These are phyloP conservation scores for Quercus bicolor DNA, from an alignment of 306 rosid genomes.

Conservation along the genomic window DNA sequence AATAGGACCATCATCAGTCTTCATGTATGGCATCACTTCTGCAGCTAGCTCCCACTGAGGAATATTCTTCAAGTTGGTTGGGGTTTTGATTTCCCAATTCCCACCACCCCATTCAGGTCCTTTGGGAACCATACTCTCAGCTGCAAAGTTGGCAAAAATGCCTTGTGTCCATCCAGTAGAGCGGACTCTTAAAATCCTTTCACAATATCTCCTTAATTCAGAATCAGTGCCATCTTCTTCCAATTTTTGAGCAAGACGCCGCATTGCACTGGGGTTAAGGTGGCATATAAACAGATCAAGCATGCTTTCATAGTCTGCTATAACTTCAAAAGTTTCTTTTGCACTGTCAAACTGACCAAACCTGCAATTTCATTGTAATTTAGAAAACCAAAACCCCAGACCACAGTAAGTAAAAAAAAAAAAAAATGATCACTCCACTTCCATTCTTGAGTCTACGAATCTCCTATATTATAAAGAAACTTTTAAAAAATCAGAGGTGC, in stretches of 20 bases:
- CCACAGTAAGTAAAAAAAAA: constrained; percentile 4
- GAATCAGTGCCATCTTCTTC: constrained; percentile 96
- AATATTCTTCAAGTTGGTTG: constrained; percentile 74
- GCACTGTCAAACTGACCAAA: constrained; percentile 98
- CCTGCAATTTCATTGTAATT: constrained; percentile 53
- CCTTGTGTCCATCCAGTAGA: constrained; percentile 99
- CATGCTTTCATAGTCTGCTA: constrained; percentile 82
- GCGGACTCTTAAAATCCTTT: constrained; percentile 88
- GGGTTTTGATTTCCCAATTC: constrained; percentile 99
- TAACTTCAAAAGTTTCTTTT: constrained; percentile 95
- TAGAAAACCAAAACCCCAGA: constrained; percentile 13
- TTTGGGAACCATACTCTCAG: constrained; percentile 99
- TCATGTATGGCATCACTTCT: constrained; percentile 96
- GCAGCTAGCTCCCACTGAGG: constrained; percentile 99
- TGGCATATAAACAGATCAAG: constrained; percentile 97
- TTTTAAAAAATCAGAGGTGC: neutral
- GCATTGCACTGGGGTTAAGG: constrained; percentile 98
- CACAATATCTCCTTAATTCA: constrained; percentile 93
- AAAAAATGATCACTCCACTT: constrained; percentile 1
- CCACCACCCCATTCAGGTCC: constrained; percentile 99
- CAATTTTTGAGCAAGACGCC: constrained; percentile 96
- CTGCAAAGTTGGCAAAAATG: constrained; percentile 96
- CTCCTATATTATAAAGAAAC: neutral
- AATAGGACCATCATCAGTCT: constrained; percentile 81
- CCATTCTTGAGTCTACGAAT: neutral